These are phyloP conservation scores for Prunus dulcis DNA, from an alignment of 306 rosid genomes.

Conservation along the genomic window DNA sequence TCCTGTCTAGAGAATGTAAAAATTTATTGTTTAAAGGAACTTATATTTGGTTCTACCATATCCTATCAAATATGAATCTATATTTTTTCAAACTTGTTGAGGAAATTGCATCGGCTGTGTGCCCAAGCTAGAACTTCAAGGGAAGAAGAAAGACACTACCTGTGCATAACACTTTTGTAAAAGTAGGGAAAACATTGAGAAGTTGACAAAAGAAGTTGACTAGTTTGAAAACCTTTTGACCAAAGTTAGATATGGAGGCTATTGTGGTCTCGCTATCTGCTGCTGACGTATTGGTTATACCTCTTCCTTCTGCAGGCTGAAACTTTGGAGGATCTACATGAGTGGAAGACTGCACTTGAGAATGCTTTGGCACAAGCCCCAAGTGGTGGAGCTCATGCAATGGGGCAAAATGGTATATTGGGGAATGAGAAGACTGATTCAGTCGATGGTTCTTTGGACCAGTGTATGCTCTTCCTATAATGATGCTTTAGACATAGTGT, in stretches of 20 bases:
- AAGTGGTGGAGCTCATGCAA: slow-evolving; percentile 43
- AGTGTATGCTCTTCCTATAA: slow-evolving; percentile 53
- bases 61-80: not conserved
- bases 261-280: slow-evolving; percentile 9
- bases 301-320: slow-evolving; percentile 67
- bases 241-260: slow-evolving; percentile 1
- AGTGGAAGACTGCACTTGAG: slow-evolving; percentile 96
- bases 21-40: not conserved
- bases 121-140: not conserved
- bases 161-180: not conserved
- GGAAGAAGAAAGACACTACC: not conserved
- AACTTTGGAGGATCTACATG: slow-evolving; percentile 77
- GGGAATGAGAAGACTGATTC: slow-evolving; percentile 65
- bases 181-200: not conserved
- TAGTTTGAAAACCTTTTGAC: not conserved
- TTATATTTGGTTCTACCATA: not conserved
- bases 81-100: not conserved
- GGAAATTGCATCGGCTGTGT: not conserved
- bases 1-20: not conserved
- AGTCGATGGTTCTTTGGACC: slow-evolving; percentile 59
- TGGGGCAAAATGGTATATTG: slow-evolving; percentile 71
- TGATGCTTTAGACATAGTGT: slow-evolving; percentile 35
- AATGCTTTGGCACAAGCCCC: slow-evolving; percentile 87
- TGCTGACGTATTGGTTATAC: slow-evolving; percentile 26
- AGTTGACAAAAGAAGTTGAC: not conserved